Base-by-base conservation (phyloP, 2,329 filamentous ascomycete genomes). In the Colletotrichum tamarilloi region DNA sequence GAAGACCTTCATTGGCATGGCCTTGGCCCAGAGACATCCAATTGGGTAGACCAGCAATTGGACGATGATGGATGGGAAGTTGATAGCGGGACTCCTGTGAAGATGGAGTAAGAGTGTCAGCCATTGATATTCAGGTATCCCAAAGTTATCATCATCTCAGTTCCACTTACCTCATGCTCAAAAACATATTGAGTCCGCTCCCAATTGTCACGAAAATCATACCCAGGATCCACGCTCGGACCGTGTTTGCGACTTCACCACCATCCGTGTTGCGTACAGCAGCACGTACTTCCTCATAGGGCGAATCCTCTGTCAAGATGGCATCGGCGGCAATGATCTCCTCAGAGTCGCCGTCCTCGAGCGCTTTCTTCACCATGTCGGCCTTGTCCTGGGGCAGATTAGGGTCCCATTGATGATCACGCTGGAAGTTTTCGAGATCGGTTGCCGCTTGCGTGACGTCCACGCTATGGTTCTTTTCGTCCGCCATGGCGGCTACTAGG, bases 161-260 rank as follows among this genome's bases (percentile, higher is more conserved):
- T n/a, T 49, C 19, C 42, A 16, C 67, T 1, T 56, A 70, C 68
- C 72, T 72, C 72, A 74, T 74, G 11, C 62, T 67, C 22, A 74
- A 46, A 46, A 74, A 72, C 67, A 74, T 72, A 22, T 74, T 74
- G 19, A 71, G 32, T 0, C 68, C 85, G 7, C 85, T 82, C 6
- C 84, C 85, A n/a, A 87, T 67, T 11, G 86, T 83, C 5, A 84
- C 84, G 63, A 86, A 86, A 32, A 86, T 60, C 38, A 87, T 79
- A 0, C 85, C 85, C 0, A 87, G 78, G 4, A 85, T 65, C 85
- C 85, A 87, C 24, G 81, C 81, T 4, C 83, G 78, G 78, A 89
- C 77, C 71, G 83, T 85, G 65, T 78, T 82, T 73, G 74, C 79
- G 2, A 74, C 76, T 64, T 76, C 79, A 19, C 53, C 72, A 1